Base-by-base conservation (phyloP, 2,329 filamentous ascomycete genomes). In the Fusarium sulawesiense region DNA sequence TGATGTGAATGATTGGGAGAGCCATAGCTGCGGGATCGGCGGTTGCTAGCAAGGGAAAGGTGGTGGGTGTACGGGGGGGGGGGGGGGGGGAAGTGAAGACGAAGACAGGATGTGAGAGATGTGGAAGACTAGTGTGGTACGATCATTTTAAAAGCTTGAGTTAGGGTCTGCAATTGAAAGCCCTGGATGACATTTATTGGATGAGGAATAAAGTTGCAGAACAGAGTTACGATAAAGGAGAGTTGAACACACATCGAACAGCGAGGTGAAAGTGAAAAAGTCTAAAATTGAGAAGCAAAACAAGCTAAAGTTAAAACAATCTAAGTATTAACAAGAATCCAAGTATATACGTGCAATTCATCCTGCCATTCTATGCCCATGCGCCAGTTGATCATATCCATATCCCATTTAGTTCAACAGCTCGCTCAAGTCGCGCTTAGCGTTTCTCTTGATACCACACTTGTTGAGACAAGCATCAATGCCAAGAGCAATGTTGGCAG, bases 391-490 rank as follows among this genome's bases (percentile, higher is more conserved):
- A 34, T 10, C 11, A 10, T 9, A 10, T 9, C 3, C 16, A 3
- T 2, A 30, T 25, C 13, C 16, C 1, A 6, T 2, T n/a, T 44
- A 64, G 3, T 29, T 34, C 21, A 64, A 30, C 1, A 64, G 30
- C 18, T 64, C 61, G 6, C 10, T 64, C 0, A 64, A 23, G n/a
- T 58, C 50, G 14, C 61, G 37, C 44, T 64, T 64, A 0, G 61
- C 10, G 29, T 64, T 64, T 1, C 60, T 57, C 25, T 64, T 64
- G 1, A 64, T 45, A 6, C 61, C 61, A 1, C 61, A 64, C 60
- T 64, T 64, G n/a, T 64, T 64, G 1, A 64, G 20, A 7, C 61
- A 64, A n/a, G 61, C 60, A 41, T 64, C 61, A 40, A 64, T 64
- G 3, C 61, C 61, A 41, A 64, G 61, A 3, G 61, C 61, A 12